Base-by-base conservation (phyloP, 2,329 filamentous ascomycete genomes). In the Huntiella savannae region DNA sequence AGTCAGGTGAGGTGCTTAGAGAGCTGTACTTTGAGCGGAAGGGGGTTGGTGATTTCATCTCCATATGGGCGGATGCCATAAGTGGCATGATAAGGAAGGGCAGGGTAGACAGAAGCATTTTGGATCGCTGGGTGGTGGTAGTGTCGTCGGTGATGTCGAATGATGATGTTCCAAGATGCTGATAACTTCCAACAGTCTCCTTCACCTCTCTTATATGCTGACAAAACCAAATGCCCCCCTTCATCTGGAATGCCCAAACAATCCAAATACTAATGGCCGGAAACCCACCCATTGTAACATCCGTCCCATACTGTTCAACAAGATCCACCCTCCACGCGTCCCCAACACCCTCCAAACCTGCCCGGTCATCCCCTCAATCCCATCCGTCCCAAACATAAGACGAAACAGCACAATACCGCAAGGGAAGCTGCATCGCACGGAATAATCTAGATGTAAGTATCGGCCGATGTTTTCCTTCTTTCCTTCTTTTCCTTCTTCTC, bases 1-100 rank as follows among this genome's bases (percentile, higher is more conserved):
- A 58, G 56, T 79, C 73, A 51, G 68, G 64, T 37, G 62, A 54
- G 42, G 60, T 59, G 11, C 50, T 52, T 5, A 50, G 51, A 35
- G 56, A 51, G 47, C 58, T 58, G 45, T 50, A 51, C 33, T 52
- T 53, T 8, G 57, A 57, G 15, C 53, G 52, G 37, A 62, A 54
- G 1, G 59, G 58, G 0, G 54, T 47, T 1, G 58, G 59, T 5
- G 53, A 48, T 10, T 50, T 54, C 56, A 58, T 57, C 28, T 56
- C 54, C 55, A 62, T 58, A 39, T 59, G 56, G 3, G 54, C 55
- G 38, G 55, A 15, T 22, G 43, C 33, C 5, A 49, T 12, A 13
- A 40, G 39, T 49, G 28, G 50, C 46, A 39, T 8, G 19, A 39
- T 32, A n/a, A 49, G 33, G 40, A 54, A 41, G n/a, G 38, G 33